Percentiles rank a stretch among this genome's conserved stretches.
Evolutionary conservation across 805 yeast genomes (phyloP).

Genomic region (Saccharomycopsis sp.): DNA sequence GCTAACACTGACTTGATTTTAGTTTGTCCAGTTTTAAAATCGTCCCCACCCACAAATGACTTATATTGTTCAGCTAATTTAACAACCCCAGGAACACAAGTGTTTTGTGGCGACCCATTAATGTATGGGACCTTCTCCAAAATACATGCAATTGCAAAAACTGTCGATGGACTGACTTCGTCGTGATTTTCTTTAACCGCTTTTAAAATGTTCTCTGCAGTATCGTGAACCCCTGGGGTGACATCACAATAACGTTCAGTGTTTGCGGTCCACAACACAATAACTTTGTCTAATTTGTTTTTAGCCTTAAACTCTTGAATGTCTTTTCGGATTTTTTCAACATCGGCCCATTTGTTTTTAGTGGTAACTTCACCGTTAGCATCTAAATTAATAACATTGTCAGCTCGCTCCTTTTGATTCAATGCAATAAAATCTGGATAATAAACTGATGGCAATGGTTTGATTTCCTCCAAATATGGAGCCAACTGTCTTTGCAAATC

Average conservation of each 20-base stretch:
- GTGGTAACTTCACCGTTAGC: constrained; percentile 43
- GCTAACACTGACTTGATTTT: constrained; percentile 94
- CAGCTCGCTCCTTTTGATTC: constrained; percentile 87
- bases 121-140: constrained; percentile 85
- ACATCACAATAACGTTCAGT: constrained; percentile 88
- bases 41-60: constrained; percentile 91
- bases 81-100: constrained; percentile 92
- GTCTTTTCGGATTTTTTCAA: constrained; percentile 78
- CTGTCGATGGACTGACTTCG: constrained; percentile 88
- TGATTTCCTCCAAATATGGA: constrained; percentile 50
- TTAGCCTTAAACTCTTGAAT: constrained; percentile 67
- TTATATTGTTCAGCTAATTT: constrained; percentile 76
- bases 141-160: constrained; percentile 89
- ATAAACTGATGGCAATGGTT: constrained; percentile 79
- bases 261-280: constrained; percentile 95
- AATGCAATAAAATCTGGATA: constrained; percentile 96
- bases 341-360: constrained; percentile 79
- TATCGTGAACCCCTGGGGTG: constrained; percentile 76
- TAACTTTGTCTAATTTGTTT: constrained; percentile 76
- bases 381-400: constrained; percentile 66
- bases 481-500: constrained; percentile 73
- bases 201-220: constrained; percentile 67
- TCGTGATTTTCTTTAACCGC: constrained; percentile 72
- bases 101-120: constrained; percentile 96
- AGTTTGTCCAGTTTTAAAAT: constrained; percentile 95